Conservation (phyloP, 1,139 yeast genomes). For the Saccharomyces hybrid region DNA sequence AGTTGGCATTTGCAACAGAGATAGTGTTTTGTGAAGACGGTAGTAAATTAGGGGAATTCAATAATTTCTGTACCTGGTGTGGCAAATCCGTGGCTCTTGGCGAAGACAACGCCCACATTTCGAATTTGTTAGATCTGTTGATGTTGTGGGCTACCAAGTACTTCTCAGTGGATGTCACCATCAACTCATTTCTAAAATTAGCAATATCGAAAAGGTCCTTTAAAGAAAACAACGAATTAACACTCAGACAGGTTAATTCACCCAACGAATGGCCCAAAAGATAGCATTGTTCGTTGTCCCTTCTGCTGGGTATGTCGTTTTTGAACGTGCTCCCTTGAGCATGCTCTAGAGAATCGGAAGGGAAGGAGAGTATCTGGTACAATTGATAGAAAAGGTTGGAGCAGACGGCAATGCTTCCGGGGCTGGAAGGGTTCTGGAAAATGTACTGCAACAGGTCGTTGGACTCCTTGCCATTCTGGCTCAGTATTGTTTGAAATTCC, state of each 20-base stretch:
- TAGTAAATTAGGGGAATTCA: constrained; percentile 14
- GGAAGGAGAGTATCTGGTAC: constrained; percentile 11
- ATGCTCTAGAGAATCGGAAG: neutral
- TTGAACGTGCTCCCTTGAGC: neutral
- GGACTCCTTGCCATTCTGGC: constrained; percentile 17
- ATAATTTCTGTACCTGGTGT: constrained; percentile 16
- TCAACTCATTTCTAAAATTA: constrained; percentile 28
- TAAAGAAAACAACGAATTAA: constrained; percentile 37
- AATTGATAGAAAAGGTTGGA: constrained; percentile 25
- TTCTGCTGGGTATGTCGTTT: neutral
- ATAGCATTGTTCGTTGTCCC: constrained; percentile 9
- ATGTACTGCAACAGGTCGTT: constrained; percentile 20
- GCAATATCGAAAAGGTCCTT: constrained; percentile 29
- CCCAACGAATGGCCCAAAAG: constrained; percentile 54
- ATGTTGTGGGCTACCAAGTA: constrained; percentile 21
- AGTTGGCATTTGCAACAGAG: constrained; percentile 29
- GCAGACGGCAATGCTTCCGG: constrained; percentile 29
- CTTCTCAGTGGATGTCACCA: constrained; percentile 26
- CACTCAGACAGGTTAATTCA: constrained; percentile 40
- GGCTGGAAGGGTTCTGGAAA: constrained; percentile 23
- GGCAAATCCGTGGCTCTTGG: constrained; percentile 25
- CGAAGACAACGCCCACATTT: constrained; percentile 31
- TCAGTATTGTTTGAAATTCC: constrained; percentile 16
- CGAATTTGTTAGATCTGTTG: constrained; percentile 23
- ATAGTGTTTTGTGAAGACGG: constrained; percentile 13